phyloP scores from a whole-genome alignment of 768 basidiomycete species.

The Cyclocybe cylindracea region DNA sequence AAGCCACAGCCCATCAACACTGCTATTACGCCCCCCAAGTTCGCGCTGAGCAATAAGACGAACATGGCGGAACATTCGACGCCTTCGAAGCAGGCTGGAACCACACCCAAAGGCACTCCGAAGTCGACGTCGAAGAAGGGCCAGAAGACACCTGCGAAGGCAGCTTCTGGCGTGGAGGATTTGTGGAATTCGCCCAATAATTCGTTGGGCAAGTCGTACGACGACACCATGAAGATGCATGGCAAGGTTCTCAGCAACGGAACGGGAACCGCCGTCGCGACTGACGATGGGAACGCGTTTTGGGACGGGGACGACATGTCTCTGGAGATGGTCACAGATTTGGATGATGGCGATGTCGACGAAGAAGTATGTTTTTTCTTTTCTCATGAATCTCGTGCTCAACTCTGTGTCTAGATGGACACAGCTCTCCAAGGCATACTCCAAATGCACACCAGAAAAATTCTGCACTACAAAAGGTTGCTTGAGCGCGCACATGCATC shows the following conservation, averaged over 20 bases:
- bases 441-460: conserved; percentile 51
- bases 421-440: conserved; percentile 38
- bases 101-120: conserved; percentile 11
- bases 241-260: conserved; percentile 23
- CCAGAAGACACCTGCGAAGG: conserved; percentile 13
- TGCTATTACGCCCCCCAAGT: conserved; percentile 31
- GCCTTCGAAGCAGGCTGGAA: conserved; percentile 14
- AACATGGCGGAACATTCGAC: conserved; percentile 5
- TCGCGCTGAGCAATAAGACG: conserved; percentile 22
- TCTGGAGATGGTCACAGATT: conserved; percentile 73
- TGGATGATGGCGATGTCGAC: conserved; percentile 59
- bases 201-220: conserved; percentile 3
- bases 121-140: conserved; percentile 22
- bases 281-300: conserved; percentile 33
- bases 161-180: conserved; percentile 4
- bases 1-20: conserved; percentile 20
- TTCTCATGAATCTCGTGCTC: conserved; percentile 5
- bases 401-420: conserved; percentile 30
- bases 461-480: conserved; percentile 75
- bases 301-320: conserved; percentile 58
- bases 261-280: conserved; percentile 26
- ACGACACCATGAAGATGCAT: conserved; percentile 12
- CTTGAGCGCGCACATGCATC: conserved; percentile 80
- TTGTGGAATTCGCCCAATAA: conserved; percentile 15
- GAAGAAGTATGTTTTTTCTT: conserved; percentile 57